A percentile compares a stretch with the other conserved stretches of the same genome.
Conservation (phyloP, 2,329 filamentous ascomycete species). For the Beauveria sp. region DNA sequence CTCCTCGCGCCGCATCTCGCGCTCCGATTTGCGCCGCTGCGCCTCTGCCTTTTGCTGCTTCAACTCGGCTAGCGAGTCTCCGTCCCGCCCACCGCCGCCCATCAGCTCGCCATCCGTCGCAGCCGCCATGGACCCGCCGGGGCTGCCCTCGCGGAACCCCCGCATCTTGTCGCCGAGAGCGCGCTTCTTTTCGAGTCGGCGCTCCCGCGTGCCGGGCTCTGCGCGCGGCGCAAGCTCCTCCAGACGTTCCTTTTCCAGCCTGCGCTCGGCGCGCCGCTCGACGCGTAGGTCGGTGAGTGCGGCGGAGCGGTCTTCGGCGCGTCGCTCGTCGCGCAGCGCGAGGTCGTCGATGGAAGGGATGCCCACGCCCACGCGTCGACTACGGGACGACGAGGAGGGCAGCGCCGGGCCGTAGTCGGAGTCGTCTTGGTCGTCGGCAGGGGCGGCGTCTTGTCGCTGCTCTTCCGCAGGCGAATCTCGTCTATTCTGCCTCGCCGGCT, state of each 20-base stretch:
- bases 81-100: constrained; percentile 46
- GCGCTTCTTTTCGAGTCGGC: constrained; percentile 76
- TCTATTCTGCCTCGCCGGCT: constrained; percentile 3
- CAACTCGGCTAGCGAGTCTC: constrained; percentile 54
- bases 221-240: constrained; percentile 80
- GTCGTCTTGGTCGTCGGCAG: constrained; percentile 15
- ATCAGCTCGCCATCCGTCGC: constrained; percentile 67
- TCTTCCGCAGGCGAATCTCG: constrained; percentile 12
- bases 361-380: constrained; percentile 39
- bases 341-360: constrained; percentile 72
- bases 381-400: constrained; percentile 14
- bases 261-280: constrained; percentile 57
- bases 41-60: constrained; percentile 58
- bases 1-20: constrained; percentile 78
- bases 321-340: constrained; percentile 45
- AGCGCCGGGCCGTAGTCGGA: constrained; percentile 41
- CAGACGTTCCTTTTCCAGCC: constrained; percentile 59
- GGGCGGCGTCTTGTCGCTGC: not conserved
- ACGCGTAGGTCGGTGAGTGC: constrained; percentile 50
- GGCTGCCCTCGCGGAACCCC: constrained; percentile 62
- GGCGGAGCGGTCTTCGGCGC: constrained; percentile 40
- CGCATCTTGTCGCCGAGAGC: constrained; percentile 66
- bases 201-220: constrained; percentile 73
- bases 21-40: constrained; percentile 71
- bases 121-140: constrained; percentile 41